Evolutionary conservation across 768 basidiomycete genomes (phyloP).

Genomic region (Suillus variegatus): DNA sequence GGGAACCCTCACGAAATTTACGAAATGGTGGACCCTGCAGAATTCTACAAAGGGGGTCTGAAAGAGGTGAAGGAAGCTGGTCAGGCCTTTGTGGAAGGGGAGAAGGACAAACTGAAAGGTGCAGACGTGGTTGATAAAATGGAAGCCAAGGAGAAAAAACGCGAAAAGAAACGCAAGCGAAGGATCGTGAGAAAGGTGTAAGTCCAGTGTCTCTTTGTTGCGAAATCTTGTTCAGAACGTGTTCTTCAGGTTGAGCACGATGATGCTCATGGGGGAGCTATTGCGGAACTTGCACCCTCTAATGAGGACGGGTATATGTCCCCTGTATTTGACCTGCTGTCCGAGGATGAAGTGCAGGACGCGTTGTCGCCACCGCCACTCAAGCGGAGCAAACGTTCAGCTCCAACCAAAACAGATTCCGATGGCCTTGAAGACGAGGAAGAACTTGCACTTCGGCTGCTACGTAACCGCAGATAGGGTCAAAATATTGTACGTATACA

Average conservation of each 20-base stretch:
- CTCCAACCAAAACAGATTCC: conserved; percentile 12
- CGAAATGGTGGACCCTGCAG: conserved; percentile 77
- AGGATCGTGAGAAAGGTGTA: conserved; percentile 63
- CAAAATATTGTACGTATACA: not conserved
- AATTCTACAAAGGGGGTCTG: conserved; percentile 66
- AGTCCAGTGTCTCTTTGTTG: conserved; percentile 10
- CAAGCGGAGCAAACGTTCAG: conserved; percentile 32
- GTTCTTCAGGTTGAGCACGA: conserved; percentile 24
- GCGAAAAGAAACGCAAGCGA: conserved; percentile 93
- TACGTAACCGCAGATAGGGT: conserved; percentile 34
- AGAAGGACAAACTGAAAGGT: conserved; percentile 68
- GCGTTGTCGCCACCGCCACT: conserved; percentile 23
- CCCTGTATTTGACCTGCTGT: conserved; percentile 63
- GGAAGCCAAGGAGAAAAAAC: conserved; percentile 83
- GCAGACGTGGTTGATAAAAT: conserved; percentile 78
- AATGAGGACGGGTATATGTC: conserved; percentile 70
- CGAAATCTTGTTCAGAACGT: conserved; percentile 1
- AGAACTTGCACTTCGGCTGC: conserved; percentile 62
- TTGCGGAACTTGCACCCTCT: conserved; percentile 38
- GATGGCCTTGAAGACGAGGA: conserved; percentile 55
- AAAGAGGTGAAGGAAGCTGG: conserved; percentile 69
- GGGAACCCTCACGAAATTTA: conserved; percentile 81
- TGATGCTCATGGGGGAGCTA: conserved; percentile 24
- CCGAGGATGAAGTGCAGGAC: conserved; percentile 36
- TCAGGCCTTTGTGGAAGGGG: conserved; percentile 67